A percentile compares a stretch with the other conserved stretches of the same genome.
These are phyloP conservation scores for Cylindrotheca closterium DNA, from an alignment of 108 stramenopile species.

Conservation along the genomic window DNA sequence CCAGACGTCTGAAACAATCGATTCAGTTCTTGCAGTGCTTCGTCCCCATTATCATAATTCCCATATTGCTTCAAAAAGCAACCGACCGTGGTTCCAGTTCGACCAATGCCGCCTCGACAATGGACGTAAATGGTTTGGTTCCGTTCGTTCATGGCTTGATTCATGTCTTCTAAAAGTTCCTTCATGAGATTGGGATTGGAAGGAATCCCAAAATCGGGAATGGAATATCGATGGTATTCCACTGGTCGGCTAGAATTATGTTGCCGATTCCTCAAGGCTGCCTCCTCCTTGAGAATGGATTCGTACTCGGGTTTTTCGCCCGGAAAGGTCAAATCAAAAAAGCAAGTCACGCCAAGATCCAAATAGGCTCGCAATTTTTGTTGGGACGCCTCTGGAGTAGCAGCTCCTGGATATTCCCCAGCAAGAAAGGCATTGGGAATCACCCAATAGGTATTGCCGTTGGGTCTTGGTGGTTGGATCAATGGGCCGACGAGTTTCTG, in stretches of 20 bases:
- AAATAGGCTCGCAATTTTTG: slow-evolving; percentile 21
- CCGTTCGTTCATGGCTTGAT: slow-evolving; percentile 1
- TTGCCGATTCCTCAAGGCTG: not conserved
- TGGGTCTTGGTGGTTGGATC: slow-evolving; percentile 21
- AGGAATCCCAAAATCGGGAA: slow-evolving; percentile 30
- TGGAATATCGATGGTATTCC: slow-evolving; percentile 9
- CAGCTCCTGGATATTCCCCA: slow-evolving; percentile 25
- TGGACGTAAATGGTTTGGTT: slow-evolving; percentile 19
- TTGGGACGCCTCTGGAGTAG: slow-evolving; percentile 3
- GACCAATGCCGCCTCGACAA: slow-evolving; percentile 32
- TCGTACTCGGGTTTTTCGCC: slow-evolving; percentile 17
- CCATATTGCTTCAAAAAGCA: slow-evolving; percentile 18
- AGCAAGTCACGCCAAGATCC: slow-evolving; percentile 6
- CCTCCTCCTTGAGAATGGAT: slow-evolving; percentile 14
- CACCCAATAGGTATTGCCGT: slow-evolving; percentile 31
- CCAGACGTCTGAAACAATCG: slow-evolving; percentile 21
- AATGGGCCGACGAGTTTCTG: not conserved
- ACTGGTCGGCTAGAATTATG: too few species aligned
- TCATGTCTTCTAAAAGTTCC: slow-evolving; percentile 13
- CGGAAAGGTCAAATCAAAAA: slow-evolving; percentile 20
- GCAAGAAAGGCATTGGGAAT: slow-evolving; percentile 8
- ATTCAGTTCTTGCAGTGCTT: slow-evolving; percentile 15
- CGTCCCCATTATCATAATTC: slow-evolving; percentile 2
- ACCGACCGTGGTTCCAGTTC: slow-evolving; percentile 26
- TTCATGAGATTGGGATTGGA: slow-evolving; percentile 4